A percentile compares a stretch with the other conserved stretches of the same genome.
Evolutionary conservation across 2,329 filamentous ascomycete species (phyloP).

Genomic region (Pseudohalonectria lignicola): DNA sequence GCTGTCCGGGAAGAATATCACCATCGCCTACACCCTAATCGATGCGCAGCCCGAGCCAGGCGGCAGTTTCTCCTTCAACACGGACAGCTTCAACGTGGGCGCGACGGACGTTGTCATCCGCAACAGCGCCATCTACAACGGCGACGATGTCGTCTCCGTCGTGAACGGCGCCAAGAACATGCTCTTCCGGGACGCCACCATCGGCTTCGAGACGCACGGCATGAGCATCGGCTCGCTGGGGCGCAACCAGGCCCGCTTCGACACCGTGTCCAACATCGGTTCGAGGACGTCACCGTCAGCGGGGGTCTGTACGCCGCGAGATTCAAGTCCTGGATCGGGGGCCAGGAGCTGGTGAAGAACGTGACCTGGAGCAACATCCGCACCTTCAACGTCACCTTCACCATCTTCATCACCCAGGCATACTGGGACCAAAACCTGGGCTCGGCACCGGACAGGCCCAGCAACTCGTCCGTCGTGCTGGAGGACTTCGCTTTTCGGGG

Average conservation of each 20-base stretch:
- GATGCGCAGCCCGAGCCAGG: no score
- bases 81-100: slow-evolving; percentile 19
- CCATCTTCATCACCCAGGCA: slow-evolving; percentile 32
- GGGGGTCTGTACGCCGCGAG: slow-evolving; percentile 28
- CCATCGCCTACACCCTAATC: slow-evolving; percentile 25
- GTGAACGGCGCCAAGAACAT: slow-evolving; percentile 24
- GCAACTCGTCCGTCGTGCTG: no score
- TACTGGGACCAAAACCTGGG: slow-evolving; percentile 32
- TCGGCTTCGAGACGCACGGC: slow-evolving; percentile 30
- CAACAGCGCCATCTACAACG: slow-evolving; percentile 22
- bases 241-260: slow-evolving; percentile 19
- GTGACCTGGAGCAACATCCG: slow-evolving; percentile 31
- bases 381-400: slow-evolving; percentile 30
- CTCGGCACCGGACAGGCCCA: no score
- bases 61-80: slow-evolving; percentile 30
- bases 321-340: slow-evolving; percentile 31
- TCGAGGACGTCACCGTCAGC: slow-evolving; percentile 28
- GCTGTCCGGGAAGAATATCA: slow-evolving; percentile 25
- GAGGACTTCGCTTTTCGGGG: no score
- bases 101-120: slow-evolving; percentile 17
- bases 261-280: slow-evolving; percentile 28
- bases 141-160: slow-evolving; percentile 30
- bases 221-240: slow-evolving; percentile 31
- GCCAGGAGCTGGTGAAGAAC: slow-evolving; percentile 26
- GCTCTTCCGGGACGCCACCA: slow-evolving; percentile 23